Evolutionary conservation across 2,329 filamentous ascomycete species (phyloP), one percentile per base, ranked within the genome.

Genomic region (Truncatella angustata): DNA sequence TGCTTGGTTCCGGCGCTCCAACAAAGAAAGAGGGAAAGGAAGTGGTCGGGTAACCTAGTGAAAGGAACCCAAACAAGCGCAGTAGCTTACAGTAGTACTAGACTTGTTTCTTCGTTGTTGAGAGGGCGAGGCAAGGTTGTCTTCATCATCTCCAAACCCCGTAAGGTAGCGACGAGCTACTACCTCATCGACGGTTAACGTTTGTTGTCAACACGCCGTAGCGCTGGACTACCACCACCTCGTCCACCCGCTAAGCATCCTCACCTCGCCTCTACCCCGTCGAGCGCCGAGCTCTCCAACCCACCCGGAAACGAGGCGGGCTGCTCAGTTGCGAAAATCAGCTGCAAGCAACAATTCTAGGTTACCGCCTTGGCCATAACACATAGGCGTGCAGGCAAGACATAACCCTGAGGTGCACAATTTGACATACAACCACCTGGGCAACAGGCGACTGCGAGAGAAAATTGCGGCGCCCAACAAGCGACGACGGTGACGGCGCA

Each of bases 1-100:
- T 46, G 28, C 43, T 24, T 28, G 43, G 28, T 46, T 46, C 46
- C 32, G 32, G 35, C 46, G 32, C 46, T 49, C 46, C 46, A 49
- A 37, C 34, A 37, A 16, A 37, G 21, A 20, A 45, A 45, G 43
- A 34, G n/a, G 26, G n/a, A 23, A 26, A 46, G 40, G n/a, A 26
- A 21, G 28, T 20, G 21, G 23, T 14, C 18, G 2, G 6, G 11
- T 21, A 46, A 28, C 14, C 28, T 32, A 32, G 14, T 32, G 28
- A n/a, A n/a, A n/a, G n/a, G n/a, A n/a, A n/a, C n/a, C n/a, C n/a
- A n/a, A n/a, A n/a, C n/a, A n/a, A n/a, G n/a, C n/a, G n/a, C n/a
- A n/a, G n/a, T n/a, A n/a, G n/a, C n/a, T n/a, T n/a, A n/a, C n/a
- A n/a, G n/a, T n/a, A n/a, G n/a, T n/a, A n/a, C n/a, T n/a, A n/a